Conservation (phyloP, 495 filamentous ascomycete species). For the Aspergillus affinis region DNA sequence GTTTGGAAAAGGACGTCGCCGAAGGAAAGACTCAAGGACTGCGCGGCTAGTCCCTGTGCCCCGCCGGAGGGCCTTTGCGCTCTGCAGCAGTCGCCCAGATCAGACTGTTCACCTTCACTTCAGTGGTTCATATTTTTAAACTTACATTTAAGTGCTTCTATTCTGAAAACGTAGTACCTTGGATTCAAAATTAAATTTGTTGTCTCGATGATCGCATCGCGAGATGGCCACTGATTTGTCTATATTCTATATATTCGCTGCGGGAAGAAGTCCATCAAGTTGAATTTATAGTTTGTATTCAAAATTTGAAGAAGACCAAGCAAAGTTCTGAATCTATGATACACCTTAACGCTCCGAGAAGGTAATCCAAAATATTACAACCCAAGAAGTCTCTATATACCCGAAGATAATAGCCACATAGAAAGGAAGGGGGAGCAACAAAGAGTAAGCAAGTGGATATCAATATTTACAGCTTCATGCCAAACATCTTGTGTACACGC, state of each 20-base stretch:
- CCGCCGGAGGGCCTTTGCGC: slow-evolving; percentile 7
- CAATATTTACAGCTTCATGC: slow-evolving; percentile 82
- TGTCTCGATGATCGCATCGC: too few relatives aligned
- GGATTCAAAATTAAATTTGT: too few relatives aligned
- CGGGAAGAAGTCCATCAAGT: too few relatives aligned
- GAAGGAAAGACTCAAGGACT: slow-evolving; percentile 10
- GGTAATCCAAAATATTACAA: neutral
- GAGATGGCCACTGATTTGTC: too few relatives aligned
- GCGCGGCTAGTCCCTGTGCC: slow-evolving; percentile 17
- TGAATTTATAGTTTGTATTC: too few relatives aligned
- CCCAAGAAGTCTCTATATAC: slow-evolving; percentile 8
- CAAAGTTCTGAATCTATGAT: neutral
- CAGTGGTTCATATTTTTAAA: too few relatives aligned
- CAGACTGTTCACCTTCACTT: too few relatives aligned
- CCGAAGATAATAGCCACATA: slow-evolving; percentile 3
- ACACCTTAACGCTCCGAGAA: neutral
- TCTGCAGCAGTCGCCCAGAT: too few relatives aligned
- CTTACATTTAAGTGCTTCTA: too few relatives aligned
- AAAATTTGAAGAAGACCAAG: too few relatives aligned
- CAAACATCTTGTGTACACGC: slow-evolving; percentile 84
- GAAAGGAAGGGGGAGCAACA: slow-evolving; percentile 12
- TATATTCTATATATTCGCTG: neutral
- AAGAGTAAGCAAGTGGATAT: slow-evolving; percentile 6
- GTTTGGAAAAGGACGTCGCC: slow-evolving; percentile 1
- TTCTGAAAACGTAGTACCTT: too few relatives aligned